These are phyloP conservation scores for Brassica nigra DNA, from an alignment of 345 rosid species.

Conservation along the genomic window DNA sequence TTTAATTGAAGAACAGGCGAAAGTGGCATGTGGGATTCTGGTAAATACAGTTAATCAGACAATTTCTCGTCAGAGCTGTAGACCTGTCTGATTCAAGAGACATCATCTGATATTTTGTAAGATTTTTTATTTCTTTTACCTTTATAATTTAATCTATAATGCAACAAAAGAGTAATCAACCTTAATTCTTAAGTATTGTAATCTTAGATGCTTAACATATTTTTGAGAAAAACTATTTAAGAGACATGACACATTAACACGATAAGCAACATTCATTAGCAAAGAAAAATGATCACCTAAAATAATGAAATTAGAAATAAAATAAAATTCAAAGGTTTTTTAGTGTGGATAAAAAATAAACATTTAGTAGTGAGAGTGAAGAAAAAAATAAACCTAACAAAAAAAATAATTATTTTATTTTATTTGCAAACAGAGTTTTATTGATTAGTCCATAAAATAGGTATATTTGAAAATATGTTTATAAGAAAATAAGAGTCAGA, in stretches of 20 bases:
- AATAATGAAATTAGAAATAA: too few relatives aligned
- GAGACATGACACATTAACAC: not conserved
- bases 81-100: slow-evolving; percentile 25
- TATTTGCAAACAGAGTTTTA: not conserved
- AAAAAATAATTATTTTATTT: too few relatives aligned
- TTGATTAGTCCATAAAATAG: not conserved
- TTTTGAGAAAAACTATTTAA: not conserved
- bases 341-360: slow-evolving; percentile 57
- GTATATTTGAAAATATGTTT: not conserved
- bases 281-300: not conserved
- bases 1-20: slow-evolving; percentile 32
- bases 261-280: not conserved
- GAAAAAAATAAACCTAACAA: not conserved
- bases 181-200: not conserved
- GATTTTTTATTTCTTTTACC: not conserved
- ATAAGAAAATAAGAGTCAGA: slow-evolving; percentile 42
- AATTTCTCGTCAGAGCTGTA: slow-evolving; percentile 42
- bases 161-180: not conserved
- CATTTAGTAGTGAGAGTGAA: not conserved
- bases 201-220: not conserved
- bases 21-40: slow-evolving; percentile 37
- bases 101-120: not conserved
- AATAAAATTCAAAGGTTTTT: not conserved
- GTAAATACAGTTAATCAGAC: slow-evolving; percentile 42
- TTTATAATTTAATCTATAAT: not conserved